Evolutionary conservation across 108 stramenopile genomes (phyloP), one percentile per base, ranked within the genome.

Genomic region (Nannochloropsis salina): DNA sequence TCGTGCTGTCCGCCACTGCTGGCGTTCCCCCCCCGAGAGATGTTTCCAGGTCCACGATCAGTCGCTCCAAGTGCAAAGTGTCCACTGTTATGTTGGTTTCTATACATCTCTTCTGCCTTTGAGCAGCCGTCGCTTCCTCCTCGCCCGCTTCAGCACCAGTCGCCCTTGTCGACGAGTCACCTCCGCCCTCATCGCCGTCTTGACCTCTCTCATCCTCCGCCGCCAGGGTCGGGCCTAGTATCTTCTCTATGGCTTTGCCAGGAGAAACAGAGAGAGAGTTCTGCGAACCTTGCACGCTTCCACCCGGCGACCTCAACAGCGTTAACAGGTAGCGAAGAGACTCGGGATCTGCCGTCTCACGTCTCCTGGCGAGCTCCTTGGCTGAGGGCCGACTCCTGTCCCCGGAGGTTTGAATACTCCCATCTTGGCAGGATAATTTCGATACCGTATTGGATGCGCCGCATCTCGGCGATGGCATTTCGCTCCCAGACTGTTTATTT

Each of bases 291-390:
- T 15, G 61, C 61, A 15, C 61, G 20, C 20, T 74, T 15, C 61
- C 8, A 74, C 61, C 61, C 1, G 61, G 61, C 15, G 61, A 74
- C 61, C n/a, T 74, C 20, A 74, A n/a, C 61, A 74, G 61, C n/a
- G 61, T 74, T n/a, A 74, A n/a, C n/a, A 74, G 61, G 61, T 74
- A 74, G 3, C 61, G 61, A 6, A 74, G 61, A 15, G 61, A 74
- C n/a, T 74, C 61, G 61, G 61, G 61, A n/a, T 74, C 61, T 15
- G 61, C 61, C n/a, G 61, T 74, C 61, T 74, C 61, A 74, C 61
- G 61, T 74, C 61, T 15, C 61, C n/a, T n/a, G 20, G 61, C 61
- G 20, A 74, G 61, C n/a, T n/a, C 61, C 15, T 74, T 2, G n/a
- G 61, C 8, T n/a, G 61, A 74, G n/a, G 61, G 20, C 20, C 15